Conservation (phyloP, 176 grass and related monocot species). For the Paspalum notatum region DNA sequence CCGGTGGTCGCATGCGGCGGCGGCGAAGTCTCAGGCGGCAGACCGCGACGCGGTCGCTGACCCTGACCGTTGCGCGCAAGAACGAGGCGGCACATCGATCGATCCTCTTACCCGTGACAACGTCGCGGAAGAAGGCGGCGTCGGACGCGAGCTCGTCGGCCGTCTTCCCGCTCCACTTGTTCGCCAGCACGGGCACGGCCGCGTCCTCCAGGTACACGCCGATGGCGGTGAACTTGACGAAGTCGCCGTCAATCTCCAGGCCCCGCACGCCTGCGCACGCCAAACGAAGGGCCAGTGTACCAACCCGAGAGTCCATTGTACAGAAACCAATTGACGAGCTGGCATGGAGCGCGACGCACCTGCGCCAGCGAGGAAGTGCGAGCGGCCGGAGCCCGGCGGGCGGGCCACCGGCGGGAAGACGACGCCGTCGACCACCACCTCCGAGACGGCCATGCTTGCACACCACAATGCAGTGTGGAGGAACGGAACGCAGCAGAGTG, state of each 20-base stretch:
- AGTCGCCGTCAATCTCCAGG: constrained; percentile 69
- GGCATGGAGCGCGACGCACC: constrained; percentile 32
- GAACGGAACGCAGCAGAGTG: not conserved
- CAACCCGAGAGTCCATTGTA: too few relatives aligned
- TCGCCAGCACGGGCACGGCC: constrained; percentile 51
- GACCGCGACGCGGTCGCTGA: too few relatives aligned
- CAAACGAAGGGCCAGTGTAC: too few relatives aligned
- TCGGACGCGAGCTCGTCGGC: constrained; percentile 64
- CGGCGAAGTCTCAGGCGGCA: too few relatives aligned
- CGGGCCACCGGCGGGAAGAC: constrained; percentile 50
- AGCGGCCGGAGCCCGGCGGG: constrained; percentile 42
- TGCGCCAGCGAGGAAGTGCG: constrained; percentile 72
- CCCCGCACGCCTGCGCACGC: constrained; percentile 61
- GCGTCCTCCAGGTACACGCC: constrained; percentile 79
- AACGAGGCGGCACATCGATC: not conserved
- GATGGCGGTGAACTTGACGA: constrained; percentile 92
- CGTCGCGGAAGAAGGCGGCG: constrained; percentile 65
- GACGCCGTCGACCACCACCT: constrained; percentile 56
- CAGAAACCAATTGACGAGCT: too few relatives aligned
- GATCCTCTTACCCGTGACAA: constrained; percentile 50
- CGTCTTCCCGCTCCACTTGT: constrained; percentile 64
- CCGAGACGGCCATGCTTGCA: constrained; percentile 31
- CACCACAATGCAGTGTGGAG: not conserved
- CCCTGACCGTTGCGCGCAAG: not conserved
- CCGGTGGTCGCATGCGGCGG: too few relatives aligned